These are phyloP conservation scores for Pelargonium australe DNA, from an alignment of 441 rosid species.

Conservation along the genomic window DNA sequence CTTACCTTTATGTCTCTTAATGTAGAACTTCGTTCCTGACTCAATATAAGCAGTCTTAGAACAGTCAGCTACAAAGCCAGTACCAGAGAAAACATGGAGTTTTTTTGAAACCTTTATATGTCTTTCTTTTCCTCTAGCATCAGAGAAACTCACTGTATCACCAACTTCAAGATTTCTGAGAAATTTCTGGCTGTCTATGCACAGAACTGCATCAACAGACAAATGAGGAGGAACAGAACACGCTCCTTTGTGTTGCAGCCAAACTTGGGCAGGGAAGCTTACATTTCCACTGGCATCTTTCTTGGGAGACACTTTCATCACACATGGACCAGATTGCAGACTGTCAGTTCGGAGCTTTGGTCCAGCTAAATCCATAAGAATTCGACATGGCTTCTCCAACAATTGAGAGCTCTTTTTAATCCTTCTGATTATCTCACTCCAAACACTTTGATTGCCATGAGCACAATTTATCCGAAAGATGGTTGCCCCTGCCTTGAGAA, in stretches of 20 bases:
- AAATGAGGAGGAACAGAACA: constrained; percentile 49
- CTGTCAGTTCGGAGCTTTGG: constrained; percentile 65
- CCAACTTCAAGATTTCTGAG: constrained; percentile 41
- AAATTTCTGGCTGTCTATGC: constrained; percentile 35
- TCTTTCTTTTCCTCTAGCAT: constrained; percentile 58
- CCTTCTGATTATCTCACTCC: constrained; percentile 60
- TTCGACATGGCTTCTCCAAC: constrained; percentile 59
- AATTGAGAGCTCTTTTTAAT: constrained; percentile 46
- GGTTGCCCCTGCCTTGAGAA: constrained; percentile 54
- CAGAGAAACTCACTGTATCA: constrained; percentile 41
- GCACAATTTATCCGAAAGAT: constrained; percentile 61
- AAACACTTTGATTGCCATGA: constrained; percentile 51
- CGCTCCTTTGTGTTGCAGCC: constrained; percentile 47
- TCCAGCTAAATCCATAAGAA: constrained; percentile 76
- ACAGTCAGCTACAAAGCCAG: constrained; percentile 54
- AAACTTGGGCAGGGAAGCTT: constrained; percentile 45
- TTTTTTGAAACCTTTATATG: constrained; percentile 35
- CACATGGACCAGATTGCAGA: constrained; percentile 53
- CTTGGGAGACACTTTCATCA: constrained; percentile 51
- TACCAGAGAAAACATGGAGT: constrained; percentile 46
- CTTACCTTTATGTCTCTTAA: constrained; percentile 43
- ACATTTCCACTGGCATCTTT: constrained; percentile 50
- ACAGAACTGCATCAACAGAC: constrained; percentile 45
- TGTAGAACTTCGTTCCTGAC: constrained; percentile 40
- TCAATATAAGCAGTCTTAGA: constrained; percentile 45